These are phyloP conservation scores for Oidium heveae DNA, from an alignment of 2,329 filamentous ascomycete species.

Conservation along the genomic window DNA sequence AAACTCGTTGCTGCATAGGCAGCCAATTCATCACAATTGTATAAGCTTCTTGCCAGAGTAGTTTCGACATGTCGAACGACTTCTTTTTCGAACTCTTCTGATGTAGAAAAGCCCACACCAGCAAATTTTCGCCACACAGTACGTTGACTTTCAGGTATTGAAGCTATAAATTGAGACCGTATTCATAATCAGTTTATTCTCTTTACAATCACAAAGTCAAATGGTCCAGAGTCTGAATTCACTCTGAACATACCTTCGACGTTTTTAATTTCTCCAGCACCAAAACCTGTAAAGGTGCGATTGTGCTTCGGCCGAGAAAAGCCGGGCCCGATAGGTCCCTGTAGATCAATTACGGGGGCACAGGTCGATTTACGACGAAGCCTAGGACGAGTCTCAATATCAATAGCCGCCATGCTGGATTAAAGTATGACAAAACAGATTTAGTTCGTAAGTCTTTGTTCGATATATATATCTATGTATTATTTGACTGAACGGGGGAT, in stretches of 20 bases:
- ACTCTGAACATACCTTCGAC: slow-evolving; percentile 44
- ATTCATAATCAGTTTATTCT: background rate
- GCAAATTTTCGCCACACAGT: slow-evolving; percentile 47
- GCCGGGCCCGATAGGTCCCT: slow-evolving; percentile 70
- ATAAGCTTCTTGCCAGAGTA: slow-evolving; percentile 80
- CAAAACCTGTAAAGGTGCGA: slow-evolving; percentile 87
- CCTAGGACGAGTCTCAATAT: slow-evolving; percentile 19
- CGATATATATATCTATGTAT: too few species aligned
- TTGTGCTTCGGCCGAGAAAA: slow-evolving; percentile 82
- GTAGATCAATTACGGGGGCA: slow-evolving; percentile 65
- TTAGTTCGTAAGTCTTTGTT: too few species aligned
- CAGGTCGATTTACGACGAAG: slow-evolving; percentile 63
- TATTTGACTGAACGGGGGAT: too few species aligned
- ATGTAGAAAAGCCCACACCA: slow-evolving; percentile 43
- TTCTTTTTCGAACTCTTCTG: slow-evolving; percentile 69
- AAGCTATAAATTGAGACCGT: slow-evolving; percentile 20
- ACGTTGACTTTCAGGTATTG: slow-evolving; percentile 70
- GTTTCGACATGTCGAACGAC: slow-evolving; percentile 90
- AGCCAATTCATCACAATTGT: slow-evolving; percentile 89
- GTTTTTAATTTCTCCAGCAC: slow-evolving; percentile 70
- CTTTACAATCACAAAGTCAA: too few species aligned
- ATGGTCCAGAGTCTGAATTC: too few species aligned
- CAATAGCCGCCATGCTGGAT: background rate
- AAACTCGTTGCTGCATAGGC: slow-evolving; percentile 79
- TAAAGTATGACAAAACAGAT: background rate